These are phyloP conservation scores for Pythium brassicae DNA, from an alignment of 352 stramenopile species.

Conservation along the genomic window DNA sequence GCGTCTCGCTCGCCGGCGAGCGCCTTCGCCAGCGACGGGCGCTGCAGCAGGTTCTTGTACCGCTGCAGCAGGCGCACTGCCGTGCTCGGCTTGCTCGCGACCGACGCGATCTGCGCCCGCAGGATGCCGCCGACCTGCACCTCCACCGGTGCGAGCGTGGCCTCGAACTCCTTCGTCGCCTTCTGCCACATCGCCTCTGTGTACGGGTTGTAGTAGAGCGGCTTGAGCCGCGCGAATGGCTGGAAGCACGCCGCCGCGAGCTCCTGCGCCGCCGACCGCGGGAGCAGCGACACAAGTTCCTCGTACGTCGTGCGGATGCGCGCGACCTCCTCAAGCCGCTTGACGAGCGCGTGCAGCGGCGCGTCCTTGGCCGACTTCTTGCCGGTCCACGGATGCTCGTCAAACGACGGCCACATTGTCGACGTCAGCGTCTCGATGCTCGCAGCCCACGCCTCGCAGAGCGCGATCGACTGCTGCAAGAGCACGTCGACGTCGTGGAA, in stretches of 20 bases:
- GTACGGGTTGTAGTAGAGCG: constrained; percentile 90
- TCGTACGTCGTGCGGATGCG: constrained; percentile 84
- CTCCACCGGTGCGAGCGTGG: constrained; percentile 77
- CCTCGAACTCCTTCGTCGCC: constrained; percentile 77
- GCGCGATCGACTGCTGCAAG: constrained; percentile 48
- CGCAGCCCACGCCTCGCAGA: constrained; percentile 84
- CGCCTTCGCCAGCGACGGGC: constrained; percentile 66
- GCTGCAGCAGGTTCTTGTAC: constrained; percentile 79
- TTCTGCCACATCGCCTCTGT: constrained; percentile 78
- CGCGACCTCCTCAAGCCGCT: constrained; percentile 78
- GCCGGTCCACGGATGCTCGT: constrained; percentile 80
- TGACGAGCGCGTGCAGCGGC: constrained; percentile 37
- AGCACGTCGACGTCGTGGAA: constrained; percentile 59
- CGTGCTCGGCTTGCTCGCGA: constrained; percentile 53
- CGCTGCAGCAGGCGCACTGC: constrained; percentile 82
- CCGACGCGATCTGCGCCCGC: constrained; percentile 63
- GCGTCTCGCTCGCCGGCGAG: constrained; percentile 85
- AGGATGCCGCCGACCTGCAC: constrained; percentile 74
- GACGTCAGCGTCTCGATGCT: constrained; percentile 73
- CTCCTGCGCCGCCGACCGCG: constrained; percentile 31
- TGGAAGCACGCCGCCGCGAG: constrained; percentile 57
- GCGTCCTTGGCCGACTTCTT: constrained; percentile 30
- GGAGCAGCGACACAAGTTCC: constrained; percentile 75
- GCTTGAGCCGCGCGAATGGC: constrained; percentile 58
- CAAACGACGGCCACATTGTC: constrained; percentile 72